phyloP scores from a whole-genome alignment of 106 monocot species.

The Dendrobium huoshanense region DNA sequence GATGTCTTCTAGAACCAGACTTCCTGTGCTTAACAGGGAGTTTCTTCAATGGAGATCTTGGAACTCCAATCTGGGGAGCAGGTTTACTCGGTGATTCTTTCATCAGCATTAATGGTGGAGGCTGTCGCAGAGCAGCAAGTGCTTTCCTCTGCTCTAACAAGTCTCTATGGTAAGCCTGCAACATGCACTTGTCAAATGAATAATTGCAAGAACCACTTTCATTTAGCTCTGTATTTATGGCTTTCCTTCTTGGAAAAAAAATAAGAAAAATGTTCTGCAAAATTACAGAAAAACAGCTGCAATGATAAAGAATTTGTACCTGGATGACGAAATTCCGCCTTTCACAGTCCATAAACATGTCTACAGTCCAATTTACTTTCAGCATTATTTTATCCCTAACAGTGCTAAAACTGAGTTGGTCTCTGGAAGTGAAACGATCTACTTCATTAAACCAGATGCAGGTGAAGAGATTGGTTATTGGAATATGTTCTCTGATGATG shows the following conservation, averaged over 20 bases:
- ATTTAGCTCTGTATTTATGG: background rate
- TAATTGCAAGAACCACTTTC: no score
- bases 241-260: no score
- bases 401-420: conserved; percentile 92
- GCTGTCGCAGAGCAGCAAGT: background rate
- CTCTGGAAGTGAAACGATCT: conserved; percentile 88
- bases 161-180: conserved; percentile 13
- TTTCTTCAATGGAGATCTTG: conserved; percentile 1
- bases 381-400: conserved; percentile 78
- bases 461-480: conserved; percentile 90
- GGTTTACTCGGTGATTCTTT: background rate
- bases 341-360: conserved; percentile 96
- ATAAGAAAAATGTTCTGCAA: no score
- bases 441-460: conserved; percentile 99
- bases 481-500: conserved; percentile 88
- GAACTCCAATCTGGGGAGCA: background rate
- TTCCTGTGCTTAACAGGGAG: background rate
- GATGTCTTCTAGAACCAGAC: conserved; percentile 1
- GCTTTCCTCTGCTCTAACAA: conserved; percentile 7
- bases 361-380: conserved; percentile 57
- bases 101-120: background rate
- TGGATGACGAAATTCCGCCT: conserved; percentile 94
- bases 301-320: conserved; percentile 22
- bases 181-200: background rate
- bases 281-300: no score